A percentile compares a stretch with the other conserved stretches of the same genome.
phyloP scores from a whole-genome alignment of 129 eudicot species.

The Erigeron canadensis region DNA sequence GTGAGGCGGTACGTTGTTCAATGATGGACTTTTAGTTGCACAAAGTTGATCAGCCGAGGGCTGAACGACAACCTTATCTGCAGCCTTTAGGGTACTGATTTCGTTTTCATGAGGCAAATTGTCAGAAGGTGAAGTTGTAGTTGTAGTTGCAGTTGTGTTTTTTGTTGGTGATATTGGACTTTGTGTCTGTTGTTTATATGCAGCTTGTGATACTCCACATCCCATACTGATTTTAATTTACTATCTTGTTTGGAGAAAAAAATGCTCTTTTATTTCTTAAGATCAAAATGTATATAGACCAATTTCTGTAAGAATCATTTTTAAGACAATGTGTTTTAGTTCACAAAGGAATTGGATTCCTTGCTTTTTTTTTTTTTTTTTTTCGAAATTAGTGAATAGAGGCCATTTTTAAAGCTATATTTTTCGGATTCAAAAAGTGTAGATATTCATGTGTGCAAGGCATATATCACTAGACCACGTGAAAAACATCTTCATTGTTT shows the following conservation, averaged over 20 bases:
- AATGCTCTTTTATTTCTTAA: constrained; percentile 7
- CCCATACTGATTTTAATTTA: constrained; percentile 38
- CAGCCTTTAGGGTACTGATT: too few species aligned
- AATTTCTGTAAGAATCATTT: constrained; percentile 21
- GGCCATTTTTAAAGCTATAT: constrained; percentile 12
- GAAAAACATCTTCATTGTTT: too few species aligned
- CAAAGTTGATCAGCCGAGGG: too few species aligned
- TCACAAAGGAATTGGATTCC: constrained; percentile 30
- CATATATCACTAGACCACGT: too few species aligned
- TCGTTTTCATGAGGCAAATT: too few species aligned
- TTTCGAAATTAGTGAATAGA: not conserved
- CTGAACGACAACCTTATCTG: too few species aligned
- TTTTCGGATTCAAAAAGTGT: not conserved
- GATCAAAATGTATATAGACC: not conserved
- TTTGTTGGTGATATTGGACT: constrained; percentile 21
- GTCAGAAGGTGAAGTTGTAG: not conserved
- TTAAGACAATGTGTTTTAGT: constrained; percentile 5
- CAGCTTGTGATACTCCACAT: constrained; percentile 38
- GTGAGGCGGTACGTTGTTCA: too few species aligned
- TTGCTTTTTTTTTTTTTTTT: constrained; percentile 10
- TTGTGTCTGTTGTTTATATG: constrained; percentile 27
- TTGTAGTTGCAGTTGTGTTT: not conserved
- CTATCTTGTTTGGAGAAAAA: not conserved
- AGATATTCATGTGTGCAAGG: not conserved
- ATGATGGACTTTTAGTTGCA: too few species aligned